Percentiles rank a stretch among this genome's conserved stretches.
Evolutionary conservation across 148 eudicot species (phyloP).

Genomic region (Silene latifolia): DNA sequence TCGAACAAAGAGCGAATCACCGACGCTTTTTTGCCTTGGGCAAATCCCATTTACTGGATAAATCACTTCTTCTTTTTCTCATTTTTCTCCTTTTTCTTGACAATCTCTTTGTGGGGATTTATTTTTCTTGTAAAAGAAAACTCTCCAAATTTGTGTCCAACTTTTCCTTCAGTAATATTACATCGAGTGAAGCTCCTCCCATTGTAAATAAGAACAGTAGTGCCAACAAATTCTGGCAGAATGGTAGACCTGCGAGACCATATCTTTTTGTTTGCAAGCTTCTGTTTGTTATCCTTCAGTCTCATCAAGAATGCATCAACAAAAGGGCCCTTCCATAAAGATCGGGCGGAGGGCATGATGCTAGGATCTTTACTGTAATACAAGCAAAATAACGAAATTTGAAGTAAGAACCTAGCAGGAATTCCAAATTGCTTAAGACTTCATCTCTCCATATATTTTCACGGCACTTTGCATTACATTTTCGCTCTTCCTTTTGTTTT

Average conservation of each 20-base stretch:
- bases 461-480: too few relatives aligned
- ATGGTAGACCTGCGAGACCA: conserved; percentile 39
- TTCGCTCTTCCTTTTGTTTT: too few relatives aligned
- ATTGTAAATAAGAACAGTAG: conserved; percentile 32
- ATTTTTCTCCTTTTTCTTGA: too few relatives aligned
- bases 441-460: background rate
- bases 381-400: conserved; percentile 1
- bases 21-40: conserved; percentile 13
- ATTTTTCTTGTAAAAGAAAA: conserved; percentile 45
- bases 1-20: conserved; percentile 8
- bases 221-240: conserved; percentile 36
- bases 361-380: conserved; percentile 5
- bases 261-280: conserved; percentile 33
- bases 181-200: conserved; percentile 37
- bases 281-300: conserved; percentile 32
- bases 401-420: background rate
- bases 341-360: conserved; percentile 38
- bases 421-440: background rate
- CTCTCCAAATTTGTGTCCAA: conserved; percentile 56
- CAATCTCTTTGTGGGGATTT: conserved; percentile 21
- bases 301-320: conserved; percentile 42
- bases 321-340: conserved; percentile 39
- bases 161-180: conserved; percentile 48
- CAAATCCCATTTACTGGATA: too few relatives aligned
- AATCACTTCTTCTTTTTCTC: conserved; percentile 4